Percentiles rank a stretch among this genome's conserved stretches.
Evolutionary conservation across 129 eudicot species (phyloP).

Genomic region (Flaveria bidentis): DNA sequence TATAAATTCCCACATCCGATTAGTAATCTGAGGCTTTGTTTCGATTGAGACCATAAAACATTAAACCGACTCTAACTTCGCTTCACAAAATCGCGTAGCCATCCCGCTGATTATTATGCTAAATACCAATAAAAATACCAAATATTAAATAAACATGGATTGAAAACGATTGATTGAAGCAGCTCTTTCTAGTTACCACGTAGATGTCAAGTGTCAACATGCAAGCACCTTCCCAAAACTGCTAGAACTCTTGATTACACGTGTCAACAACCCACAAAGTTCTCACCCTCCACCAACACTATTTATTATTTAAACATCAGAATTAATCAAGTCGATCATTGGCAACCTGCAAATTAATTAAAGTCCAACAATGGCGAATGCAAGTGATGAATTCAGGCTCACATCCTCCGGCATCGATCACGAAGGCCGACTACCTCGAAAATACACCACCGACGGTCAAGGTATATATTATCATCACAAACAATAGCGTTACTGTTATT

Average conservation of each 20-base stretch:
- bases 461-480: slow-evolving; percentile 23
- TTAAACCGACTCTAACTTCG: no score
- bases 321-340: no score
- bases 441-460: slow-evolving; percentile 76
- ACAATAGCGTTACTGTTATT: no score
- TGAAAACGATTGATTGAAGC: not conserved
- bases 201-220: slow-evolving; percentile 31
- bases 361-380: slow-evolving; percentile 48
- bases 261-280: slow-evolving; percentile 37
- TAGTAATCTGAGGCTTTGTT: no score
- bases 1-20: no score
- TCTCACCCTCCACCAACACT: not conserved
- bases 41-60: no score
- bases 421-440: slow-evolving; percentile 65
- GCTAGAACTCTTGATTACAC: slow-evolving; percentile 25
- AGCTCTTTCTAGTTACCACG: slow-evolving; percentile 24
- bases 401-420: slow-evolving; percentile 53
- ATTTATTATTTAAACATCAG: no score
- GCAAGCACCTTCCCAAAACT: slow-evolving; percentile 19
- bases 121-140: not conserved
- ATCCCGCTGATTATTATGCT: no score
- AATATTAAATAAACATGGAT: not conserved
- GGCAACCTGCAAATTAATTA: not conserved
- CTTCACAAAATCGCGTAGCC: no score
- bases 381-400: slow-evolving; percentile 68